phyloP scores from a whole-genome alignment of 345 rosid species.

The Rhizophora apiculata region DNA sequence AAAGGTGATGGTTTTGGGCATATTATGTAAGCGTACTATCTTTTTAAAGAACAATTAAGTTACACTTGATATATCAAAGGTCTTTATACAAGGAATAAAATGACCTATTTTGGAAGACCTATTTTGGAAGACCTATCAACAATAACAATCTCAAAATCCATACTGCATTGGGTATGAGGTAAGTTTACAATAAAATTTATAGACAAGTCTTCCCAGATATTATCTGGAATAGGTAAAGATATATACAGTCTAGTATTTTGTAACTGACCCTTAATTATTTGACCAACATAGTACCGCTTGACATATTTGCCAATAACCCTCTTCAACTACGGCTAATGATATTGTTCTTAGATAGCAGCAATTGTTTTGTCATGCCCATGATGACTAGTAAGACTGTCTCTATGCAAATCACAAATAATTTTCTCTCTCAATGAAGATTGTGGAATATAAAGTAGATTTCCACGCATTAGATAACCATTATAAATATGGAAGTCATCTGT shows the following conservation, averaged over 20 bases:
- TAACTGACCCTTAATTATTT: not conserved
- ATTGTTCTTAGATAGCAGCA: not conserved
- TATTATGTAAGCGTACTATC: not conserved
- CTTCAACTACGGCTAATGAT: not conserved
- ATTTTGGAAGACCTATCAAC: not conserved
- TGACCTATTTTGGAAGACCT: not conserved
- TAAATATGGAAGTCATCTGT: not conserved
- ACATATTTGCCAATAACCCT: not conserved
- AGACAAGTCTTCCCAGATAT: not conserved
- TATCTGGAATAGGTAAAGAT: not conserved
- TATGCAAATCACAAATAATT: not conserved
- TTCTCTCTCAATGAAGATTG: not conserved
- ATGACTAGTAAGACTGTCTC: not conserved
- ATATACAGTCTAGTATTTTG: not conserved
- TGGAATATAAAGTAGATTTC: not conserved
- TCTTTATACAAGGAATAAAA: not conserved
- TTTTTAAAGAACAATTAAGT: not conserved
- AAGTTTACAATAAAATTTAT: not conserved
- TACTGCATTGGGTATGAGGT: not conserved
- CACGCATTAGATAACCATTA: not conserved
- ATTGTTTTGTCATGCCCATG: not conserved
- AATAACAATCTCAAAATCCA: not conserved
- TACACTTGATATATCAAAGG: not conserved
- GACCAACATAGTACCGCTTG: not conserved
- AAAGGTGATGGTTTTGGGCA: not conserved